Conservation (phyloP, 768 basidiomycete species). For the Suillus brevipes region DNA sequence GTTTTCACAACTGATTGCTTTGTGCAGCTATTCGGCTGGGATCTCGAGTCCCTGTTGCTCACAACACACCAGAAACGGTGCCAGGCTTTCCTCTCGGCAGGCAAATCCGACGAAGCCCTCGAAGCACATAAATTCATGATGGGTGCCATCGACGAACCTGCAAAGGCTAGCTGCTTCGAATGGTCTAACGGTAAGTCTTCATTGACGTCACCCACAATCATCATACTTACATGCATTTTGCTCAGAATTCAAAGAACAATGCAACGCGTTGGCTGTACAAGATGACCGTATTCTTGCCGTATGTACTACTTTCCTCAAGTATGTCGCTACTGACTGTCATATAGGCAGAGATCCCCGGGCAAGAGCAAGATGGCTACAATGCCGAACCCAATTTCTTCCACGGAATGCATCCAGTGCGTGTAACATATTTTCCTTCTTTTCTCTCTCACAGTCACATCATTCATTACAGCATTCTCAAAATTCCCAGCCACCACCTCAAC, state of each 20-base stretch:
- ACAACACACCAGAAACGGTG: no score
- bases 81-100: no score
- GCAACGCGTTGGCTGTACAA: neutral
- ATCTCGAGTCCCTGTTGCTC: no score
- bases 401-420: neutral
- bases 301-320: no score
- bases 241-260: neutral
- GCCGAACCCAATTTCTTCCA: neutral
- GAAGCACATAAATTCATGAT: neutral
- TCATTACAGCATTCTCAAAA: neutral
- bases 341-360: no score
- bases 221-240: neutral
- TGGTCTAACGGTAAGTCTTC: neutral
- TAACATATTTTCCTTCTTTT: neutral
- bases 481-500: neutral
- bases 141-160: neutral
- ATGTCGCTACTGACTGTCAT: no score
- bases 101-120: neutral
- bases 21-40: no score
- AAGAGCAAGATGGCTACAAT: neutral
- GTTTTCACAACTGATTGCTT: no score
- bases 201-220: neutral
- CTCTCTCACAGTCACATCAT: neutral
- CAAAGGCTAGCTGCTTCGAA: neutral
- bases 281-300: neutral